Evolutionary conservation across 1,139 yeast genomes (phyloP), one percentile per base, ranked within the genome.

Genomic region (Neolecta irregularis): DNA sequence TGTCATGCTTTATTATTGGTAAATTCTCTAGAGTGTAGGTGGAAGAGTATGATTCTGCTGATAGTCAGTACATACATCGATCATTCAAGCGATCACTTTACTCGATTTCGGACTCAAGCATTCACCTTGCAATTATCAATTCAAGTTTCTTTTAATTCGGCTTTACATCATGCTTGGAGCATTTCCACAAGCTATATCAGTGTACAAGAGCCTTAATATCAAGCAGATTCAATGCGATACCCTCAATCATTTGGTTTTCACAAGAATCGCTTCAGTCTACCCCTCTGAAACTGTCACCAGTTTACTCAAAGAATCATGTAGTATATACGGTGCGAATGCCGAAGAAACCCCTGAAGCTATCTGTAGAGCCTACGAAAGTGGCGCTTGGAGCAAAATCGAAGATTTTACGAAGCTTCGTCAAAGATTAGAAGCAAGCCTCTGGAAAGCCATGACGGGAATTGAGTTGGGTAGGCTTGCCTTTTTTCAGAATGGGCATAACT

Each of bases 191-290:
- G 73, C 88, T 3, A 47, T 57, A 11, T 57, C 57, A 7, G 69
- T 72, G 37, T 74, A 65, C 50, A 58, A 67, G 5, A 48, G 60
- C 0, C 57, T 88, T 36, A 69, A 72, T 32, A 68, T 83, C 43
- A 79, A 77, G 48, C 75, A 75, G 60, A 57, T 83, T 8, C 98
- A 88, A 54, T 63, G 68, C 43, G 96, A 88, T 50, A 71, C 88
- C 0, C 55, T 83, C 37, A 66, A 74, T 11, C 74, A 76, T 44
- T 61, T 65, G 41, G 50, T 78, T 9, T 51, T 62, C 5, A 62
- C 72, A 1, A 38, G 44, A 5, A 48, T 49, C 2, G 49, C 51
- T 1, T 37, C 47, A 11, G 47, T 63, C 4, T 39, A 39, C n/a
- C 37, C 35, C 8, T 24, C 36, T 9, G 21, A 30, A 11, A 30